Base-by-base conservation (phyloP, 2,329 filamentous ascomycete genomes). In the Fusarium sp. region DNA sequence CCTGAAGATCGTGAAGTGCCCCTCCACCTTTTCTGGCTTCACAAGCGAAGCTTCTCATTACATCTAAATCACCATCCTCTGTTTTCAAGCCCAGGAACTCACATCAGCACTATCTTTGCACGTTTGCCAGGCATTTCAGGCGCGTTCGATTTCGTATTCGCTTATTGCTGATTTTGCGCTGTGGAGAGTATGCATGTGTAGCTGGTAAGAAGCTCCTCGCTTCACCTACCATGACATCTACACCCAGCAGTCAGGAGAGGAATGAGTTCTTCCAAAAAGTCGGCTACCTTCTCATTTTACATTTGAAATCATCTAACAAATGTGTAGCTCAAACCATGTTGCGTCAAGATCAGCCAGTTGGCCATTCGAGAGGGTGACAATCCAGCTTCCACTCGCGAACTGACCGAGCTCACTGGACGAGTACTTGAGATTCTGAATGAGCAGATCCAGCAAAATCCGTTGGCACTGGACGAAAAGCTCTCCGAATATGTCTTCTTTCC, bases 401-500 rank as follows among this genome's bases (percentile, higher is more conserved):
- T 90, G 49, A 76, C 81, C 25, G 76, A 80, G 7, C 81, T 86
- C 25, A 82, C 81, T 2, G 76, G 78, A 23, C 79, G 83, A 62
- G 77, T 89, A 3, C 78, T 83, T 29, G 68, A 69, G 20, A 77
- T 86, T n/a, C 78, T 89, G 4, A 75, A 82, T 46, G 75, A 77
- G 31, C 84, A 84, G 72, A 72, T 81, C 27, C 74, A 77, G 42
- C 74, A 74, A 23, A 83, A 87, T 68, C 78, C 82, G 3, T 77
- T 81, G 2, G 81, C 82, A 0, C 78, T 98, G 16, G 93, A 97
- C 77, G 86, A 90, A 57, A 95, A 93, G 77, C 82, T 98, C 16
- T 93, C 94, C 13, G 94, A 97, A 81, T 99, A 98, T 83, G 87
- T 92, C 75, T 98, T 98, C 83, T 97, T 97, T 68, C 96, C 96